phyloP scores from a whole-genome alignment of 495 filamentous ascomycete species.

The Cercophora newfieldiana region DNA sequence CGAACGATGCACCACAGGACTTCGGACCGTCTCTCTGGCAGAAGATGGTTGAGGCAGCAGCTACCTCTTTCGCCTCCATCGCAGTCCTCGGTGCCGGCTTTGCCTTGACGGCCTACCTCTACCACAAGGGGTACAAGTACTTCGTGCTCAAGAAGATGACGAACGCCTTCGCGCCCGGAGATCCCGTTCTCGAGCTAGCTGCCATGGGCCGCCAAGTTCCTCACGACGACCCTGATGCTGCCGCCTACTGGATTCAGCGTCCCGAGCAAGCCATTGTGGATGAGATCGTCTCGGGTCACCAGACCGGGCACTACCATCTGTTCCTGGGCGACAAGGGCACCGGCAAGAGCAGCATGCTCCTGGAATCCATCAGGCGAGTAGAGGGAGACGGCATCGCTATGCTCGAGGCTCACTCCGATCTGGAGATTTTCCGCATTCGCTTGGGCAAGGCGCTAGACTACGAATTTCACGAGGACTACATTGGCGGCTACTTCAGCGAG shows the following conservation, averaged over 20 bases:
- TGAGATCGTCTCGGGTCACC: constrained; percentile 67
- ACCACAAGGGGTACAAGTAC: constrained; percentile 89
- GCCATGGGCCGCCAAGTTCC: constrained; percentile 62
- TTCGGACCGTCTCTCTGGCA: constrained; percentile 42
- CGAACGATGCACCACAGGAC: constrained; percentile 27
- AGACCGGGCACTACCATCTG: constrained; percentile 81
- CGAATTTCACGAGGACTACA: constrained; percentile 88
- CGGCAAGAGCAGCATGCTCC: constrained; percentile 92
- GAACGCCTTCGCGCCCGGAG: constrained; percentile 88
- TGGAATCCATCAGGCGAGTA: constrained; percentile 90
- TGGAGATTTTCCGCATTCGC: constrained; percentile 90
- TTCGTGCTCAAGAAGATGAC: constrained; percentile 86
- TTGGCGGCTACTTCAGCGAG: constrained; percentile 92
- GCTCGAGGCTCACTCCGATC: constrained; percentile 93
- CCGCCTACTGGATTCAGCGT: constrained; percentile 79
- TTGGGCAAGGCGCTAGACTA: constrained; percentile 93
- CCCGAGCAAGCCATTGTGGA: constrained; percentile 81
- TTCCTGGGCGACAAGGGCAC: constrained; percentile 97
- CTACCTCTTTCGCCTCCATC: constrained; percentile 85
- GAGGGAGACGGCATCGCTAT: constrained; percentile 84
- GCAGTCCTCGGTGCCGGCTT: constrained; percentile 69
- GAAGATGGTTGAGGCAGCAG: constrained; percentile 83
- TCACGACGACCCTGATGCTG: constrained; percentile 47
- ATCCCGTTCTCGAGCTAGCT: constrained; percentile 87
- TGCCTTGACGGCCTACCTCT: constrained; percentile 76